These are phyloP conservation scores for Lachancea mirantina DNA, from an alignment of 805 yeast species.

Conservation along the genomic window DNA sequence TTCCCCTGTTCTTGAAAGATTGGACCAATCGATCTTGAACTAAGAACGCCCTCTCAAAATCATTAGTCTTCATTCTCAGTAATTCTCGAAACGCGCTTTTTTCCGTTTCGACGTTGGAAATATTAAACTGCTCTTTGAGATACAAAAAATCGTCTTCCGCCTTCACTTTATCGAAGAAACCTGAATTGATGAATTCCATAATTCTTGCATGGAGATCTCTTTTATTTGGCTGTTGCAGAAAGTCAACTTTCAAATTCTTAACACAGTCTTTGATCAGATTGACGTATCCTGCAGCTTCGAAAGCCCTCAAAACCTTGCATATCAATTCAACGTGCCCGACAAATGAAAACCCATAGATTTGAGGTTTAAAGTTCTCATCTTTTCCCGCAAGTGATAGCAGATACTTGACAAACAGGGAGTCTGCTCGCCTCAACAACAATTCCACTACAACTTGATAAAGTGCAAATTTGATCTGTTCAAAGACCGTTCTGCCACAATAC, in stretches of 20 bases:
- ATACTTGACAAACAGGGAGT: constrained; percentile 11
- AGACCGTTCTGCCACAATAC: constrained; percentile 21
- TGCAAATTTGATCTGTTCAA: constrained; percentile 14
- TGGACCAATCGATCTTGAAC: constrained; percentile 15
- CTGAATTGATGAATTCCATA: constrained; percentile 16
- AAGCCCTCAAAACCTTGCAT: constrained; percentile 12
- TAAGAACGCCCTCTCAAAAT: constrained; percentile 10
- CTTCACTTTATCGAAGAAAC: constrained; percentile 19
- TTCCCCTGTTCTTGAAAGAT: constrained; percentile 4
- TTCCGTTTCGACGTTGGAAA: constrained; percentile 24
- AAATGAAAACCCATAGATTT: constrained; percentile 1
- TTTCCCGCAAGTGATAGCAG: constrained; percentile 15
- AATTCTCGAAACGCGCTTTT: constrained; percentile 22
- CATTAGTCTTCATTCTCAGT: constrained; percentile 7
- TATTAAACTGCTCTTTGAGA: constrained; percentile 22
- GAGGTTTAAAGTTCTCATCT: constrained; percentile 11
- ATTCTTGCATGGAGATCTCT: constrained; percentile 6
- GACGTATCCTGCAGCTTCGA: constrained; percentile 12
- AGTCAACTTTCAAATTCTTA: constrained; percentile 8
- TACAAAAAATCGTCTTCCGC: constrained; percentile 16
- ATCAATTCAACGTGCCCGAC: constrained; percentile 7
- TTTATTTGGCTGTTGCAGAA: not conserved
- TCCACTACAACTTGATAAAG: constrained; percentile 16
- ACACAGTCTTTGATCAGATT: constrained; percentile 13
- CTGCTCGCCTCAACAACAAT: constrained; percentile 9